Conservation (phyloP, 2,329 filamentous ascomycete species). For the Colletotrichum phormii region DNA sequence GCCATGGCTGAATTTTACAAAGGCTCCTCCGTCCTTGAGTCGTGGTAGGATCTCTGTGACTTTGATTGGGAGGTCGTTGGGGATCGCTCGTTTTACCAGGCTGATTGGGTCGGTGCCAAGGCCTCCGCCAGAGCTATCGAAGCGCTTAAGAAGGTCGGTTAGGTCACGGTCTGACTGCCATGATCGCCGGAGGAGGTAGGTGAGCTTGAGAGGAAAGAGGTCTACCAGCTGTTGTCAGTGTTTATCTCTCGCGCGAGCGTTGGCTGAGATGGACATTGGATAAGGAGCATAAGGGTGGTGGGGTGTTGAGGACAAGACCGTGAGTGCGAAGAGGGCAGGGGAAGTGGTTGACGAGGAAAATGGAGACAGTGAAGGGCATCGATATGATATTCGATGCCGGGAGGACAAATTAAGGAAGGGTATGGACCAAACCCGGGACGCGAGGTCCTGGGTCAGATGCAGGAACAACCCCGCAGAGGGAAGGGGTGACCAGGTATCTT, state of each 20-base stretch:
- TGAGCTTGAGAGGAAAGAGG: slow-evolving; percentile 84
- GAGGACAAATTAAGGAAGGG: too few species aligned
- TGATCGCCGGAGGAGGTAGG: slow-evolving; percentile 56
- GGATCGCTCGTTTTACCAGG: slow-evolving; percentile 72
- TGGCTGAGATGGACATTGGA: neutral
- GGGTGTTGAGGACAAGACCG: neutral
- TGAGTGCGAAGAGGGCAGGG: neutral
- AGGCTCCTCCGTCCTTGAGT: slow-evolving; percentile 91
- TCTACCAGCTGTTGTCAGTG: slow-evolving; percentile 59
- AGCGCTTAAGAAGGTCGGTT: slow-evolving; percentile 61
- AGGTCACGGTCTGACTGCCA: slow-evolving; percentile 63
- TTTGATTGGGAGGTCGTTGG: slow-evolving; percentile 70
- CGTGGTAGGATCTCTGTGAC: slow-evolving; percentile 86
- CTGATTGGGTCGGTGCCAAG: slow-evolving; percentile 65
- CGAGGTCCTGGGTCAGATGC: neutral
- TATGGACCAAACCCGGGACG: neutral
- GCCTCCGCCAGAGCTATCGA: slow-evolving; percentile 58
- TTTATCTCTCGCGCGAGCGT: neutral
- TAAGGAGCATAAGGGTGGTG: neutral
- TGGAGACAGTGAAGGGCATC: neutral
- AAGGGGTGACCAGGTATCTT: slow-evolving; percentile 43
- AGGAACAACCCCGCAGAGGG: neutral
- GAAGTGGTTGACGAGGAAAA: neutral
- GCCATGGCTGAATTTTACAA: slow-evolving; percentile 81
- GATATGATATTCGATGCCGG: neutral